Percentiles rank a stretch among this genome's conserved stretches.
Evolutionary conservation across 2,329 filamentous ascomycete species (phyloP).

Genomic region (Proliferodiscus dingleyae): DNA sequence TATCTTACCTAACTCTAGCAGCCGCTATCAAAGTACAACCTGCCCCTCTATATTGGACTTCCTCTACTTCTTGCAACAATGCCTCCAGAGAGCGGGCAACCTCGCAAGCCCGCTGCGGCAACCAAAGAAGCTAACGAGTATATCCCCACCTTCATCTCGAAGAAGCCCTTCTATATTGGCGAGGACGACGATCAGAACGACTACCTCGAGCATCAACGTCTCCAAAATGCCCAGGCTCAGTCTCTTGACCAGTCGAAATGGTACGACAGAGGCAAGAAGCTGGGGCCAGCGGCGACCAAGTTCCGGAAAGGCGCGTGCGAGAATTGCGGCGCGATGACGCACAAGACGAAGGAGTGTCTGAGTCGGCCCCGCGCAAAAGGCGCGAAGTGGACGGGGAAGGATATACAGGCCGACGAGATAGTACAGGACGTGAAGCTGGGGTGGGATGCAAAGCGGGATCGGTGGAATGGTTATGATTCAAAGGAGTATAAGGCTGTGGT

Average conservation of each 20-base stretch:
- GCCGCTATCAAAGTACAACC: neutral
- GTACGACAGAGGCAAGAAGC: slow-evolving; percentile 86
- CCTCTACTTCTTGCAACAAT: slow-evolving; percentile 33
- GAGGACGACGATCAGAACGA: slow-evolving; percentile 74
- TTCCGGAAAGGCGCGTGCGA: slow-evolving; percentile 97
- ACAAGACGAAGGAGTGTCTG: slow-evolving; percentile 91
- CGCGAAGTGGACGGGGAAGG: slow-evolving; percentile 84
- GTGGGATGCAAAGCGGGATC: slow-evolving; percentile 96
- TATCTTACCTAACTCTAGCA: neutral
- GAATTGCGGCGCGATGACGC: slow-evolving; percentile 95
- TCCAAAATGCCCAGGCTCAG: slow-evolving; percentile 57
- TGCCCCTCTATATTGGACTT: neutral
- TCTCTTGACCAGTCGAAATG: slow-evolving; percentile 63
- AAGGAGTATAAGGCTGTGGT: slow-evolving; percentile 83
- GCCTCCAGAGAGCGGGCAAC: slow-evolving; percentile 35
- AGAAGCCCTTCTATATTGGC: slow-evolving; percentile 91
- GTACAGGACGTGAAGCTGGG: slow-evolving; percentile 81
- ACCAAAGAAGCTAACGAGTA: slow-evolving; percentile 95
- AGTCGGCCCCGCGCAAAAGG: slow-evolving; percentile 83
- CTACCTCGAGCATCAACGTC: slow-evolving; percentile 92
- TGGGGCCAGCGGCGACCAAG: slow-evolving; percentile 85
- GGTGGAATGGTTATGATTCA: slow-evolving; percentile 97
- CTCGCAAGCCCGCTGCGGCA: slow-evolving; percentile 37
- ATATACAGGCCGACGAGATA: slow-evolving; percentile 89
- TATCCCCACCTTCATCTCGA: slow-evolving; percentile 96